These are phyloP conservation scores for Pezicula radicicola DNA, from an alignment of 2,329 filamentous ascomycete genomes.

Conservation along the genomic window DNA sequence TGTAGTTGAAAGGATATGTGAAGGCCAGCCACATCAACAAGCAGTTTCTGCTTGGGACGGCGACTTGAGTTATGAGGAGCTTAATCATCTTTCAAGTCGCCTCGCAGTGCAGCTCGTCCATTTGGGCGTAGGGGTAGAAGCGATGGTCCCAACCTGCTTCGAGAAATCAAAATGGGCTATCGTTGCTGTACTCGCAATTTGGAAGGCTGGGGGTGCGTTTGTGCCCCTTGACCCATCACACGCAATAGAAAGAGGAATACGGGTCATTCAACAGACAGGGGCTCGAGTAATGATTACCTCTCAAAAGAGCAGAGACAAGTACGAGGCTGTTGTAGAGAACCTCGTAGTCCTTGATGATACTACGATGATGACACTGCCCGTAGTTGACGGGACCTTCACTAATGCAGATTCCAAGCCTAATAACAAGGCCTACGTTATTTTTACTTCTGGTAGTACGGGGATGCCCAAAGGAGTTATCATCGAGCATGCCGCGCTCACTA, in stretches of 20 bases:
- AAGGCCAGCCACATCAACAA: not conserved
- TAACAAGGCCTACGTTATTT: too few species aligned
- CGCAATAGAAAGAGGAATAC: not conserved
- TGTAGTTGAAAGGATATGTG: constrained; percentile 2
- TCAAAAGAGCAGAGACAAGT: too few species aligned
- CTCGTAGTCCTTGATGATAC: too few species aligned
- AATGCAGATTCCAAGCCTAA: too few species aligned
- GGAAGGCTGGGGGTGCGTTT: constrained; percentile 25
- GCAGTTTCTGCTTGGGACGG: constrained; percentile 18
- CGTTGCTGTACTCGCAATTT: constrained; percentile 23
- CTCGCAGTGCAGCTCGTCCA: constrained; percentile 9
- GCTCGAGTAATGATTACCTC: not conserved
- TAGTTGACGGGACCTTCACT: too few species aligned
- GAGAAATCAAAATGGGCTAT: constrained; percentile 22
- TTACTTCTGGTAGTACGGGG: too few species aligned
- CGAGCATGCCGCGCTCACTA: too few species aligned
- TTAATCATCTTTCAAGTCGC: constrained; percentile 7
- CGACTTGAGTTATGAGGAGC: constrained; percentile 13
- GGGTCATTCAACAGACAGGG: constrained; percentile 34
- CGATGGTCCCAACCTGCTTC: constrained; percentile 16
- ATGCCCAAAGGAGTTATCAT: too few species aligned
- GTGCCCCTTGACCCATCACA: constrained; percentile 22
- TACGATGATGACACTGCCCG: too few species aligned
- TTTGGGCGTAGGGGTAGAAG: constrained; percentile 9
- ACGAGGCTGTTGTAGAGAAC: too few species aligned